phyloP scores from a whole-genome alignment of 768 basidiomycete genomes.

The Phaeotremella fagi region DNA sequence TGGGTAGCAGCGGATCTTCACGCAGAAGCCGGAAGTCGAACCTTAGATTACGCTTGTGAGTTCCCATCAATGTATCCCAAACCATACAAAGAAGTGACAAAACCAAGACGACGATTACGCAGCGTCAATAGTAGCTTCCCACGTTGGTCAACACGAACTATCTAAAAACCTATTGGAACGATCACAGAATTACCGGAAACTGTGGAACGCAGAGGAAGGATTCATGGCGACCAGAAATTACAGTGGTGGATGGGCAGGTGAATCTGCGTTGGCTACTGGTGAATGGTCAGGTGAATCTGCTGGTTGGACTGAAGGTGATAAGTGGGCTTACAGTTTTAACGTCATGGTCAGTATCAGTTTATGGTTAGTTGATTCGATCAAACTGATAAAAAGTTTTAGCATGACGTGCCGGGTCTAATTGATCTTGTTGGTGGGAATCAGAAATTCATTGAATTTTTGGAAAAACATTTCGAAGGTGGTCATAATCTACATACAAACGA shows the following conservation, averaged over 20 bases:
- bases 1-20: conserved; percentile 77
- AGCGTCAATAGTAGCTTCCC: conserved; percentile 59
- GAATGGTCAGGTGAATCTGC: conserved; percentile 50
- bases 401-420: conserved; percentile 63
- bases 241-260: conserved; percentile 64
- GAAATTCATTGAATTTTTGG: conserved; percentile 59
- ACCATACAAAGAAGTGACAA: neutral
- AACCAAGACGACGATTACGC: conserved; percentile 72
- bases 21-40: conserved; percentile 72
- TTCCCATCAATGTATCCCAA: conserved; percentile 1
- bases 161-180: conserved; percentile 58
- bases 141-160: conserved; percentile 56
- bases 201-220: conserved; percentile 66
- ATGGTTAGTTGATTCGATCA: neutral
- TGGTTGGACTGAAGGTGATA: conserved; percentile 80
- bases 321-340: conserved; percentile 73
- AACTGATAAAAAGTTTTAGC: conserved; percentile 46
- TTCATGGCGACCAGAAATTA: conserved; percentile 77
- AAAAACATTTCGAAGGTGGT: conserved; percentile 50
- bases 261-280: conserved; percentile 2
- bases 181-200: conserved; percentile 57
- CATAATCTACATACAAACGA: conserved; percentile 82
- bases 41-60: conserved; percentile 72
- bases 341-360: conserved; percentile 48
- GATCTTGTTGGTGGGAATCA: conserved; percentile 61